Evolutionary conservation across 2,329 filamentous ascomycete species (phyloP), one percentile per base, ranked within the genome.

Genomic region (Ambrosiella cleistominuta): DNA sequence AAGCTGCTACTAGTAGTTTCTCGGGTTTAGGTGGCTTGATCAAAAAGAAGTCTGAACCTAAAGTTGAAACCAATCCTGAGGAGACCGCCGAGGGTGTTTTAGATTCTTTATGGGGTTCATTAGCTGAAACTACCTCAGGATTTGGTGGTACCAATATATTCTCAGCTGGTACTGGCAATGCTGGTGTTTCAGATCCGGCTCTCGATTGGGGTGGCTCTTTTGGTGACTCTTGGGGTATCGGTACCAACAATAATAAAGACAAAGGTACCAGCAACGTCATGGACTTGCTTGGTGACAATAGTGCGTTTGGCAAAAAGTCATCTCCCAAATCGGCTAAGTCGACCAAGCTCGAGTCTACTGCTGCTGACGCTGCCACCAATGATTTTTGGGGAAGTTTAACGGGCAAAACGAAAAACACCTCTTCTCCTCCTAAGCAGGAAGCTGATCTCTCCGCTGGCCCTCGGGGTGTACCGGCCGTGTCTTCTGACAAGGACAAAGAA

Each of bases 1-100:
- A 65, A 67, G 62, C 65, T 68, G 52, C 62, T 63, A 40, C 63
- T 7, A 19, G 38, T 11, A 49, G 58, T 5, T 49, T 60, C 40
- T 60, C 47, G 54, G 54, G 37, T 9, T 36, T 53, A 11, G 35
- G 47, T 12, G 54, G 58, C 7, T n/a, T 37, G 4, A 39, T 27
- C 7, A 60, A 57, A 17, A 60, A 55, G 13, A 52, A 39, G n/a
- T 37, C 35, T 35, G 55, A 57, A 13, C 38, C 53, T 42, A 42
- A 51, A 35, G 27, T 55, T 2, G 55, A 44, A 38, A 7, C 45
- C 3, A 42, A 55, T 7, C 12, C 17, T 49, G 54, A 56, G 39
- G 37, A 55, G 15, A 49, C 38, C 12, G 44, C 56, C 9, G 40
- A 56, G 13, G 59, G 59, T 4, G 44, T 51, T 38, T 17, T 60